phyloP scores from a whole-genome alignment of 2,329 filamentous ascomycete species.

The Penicillium sp. region DNA sequence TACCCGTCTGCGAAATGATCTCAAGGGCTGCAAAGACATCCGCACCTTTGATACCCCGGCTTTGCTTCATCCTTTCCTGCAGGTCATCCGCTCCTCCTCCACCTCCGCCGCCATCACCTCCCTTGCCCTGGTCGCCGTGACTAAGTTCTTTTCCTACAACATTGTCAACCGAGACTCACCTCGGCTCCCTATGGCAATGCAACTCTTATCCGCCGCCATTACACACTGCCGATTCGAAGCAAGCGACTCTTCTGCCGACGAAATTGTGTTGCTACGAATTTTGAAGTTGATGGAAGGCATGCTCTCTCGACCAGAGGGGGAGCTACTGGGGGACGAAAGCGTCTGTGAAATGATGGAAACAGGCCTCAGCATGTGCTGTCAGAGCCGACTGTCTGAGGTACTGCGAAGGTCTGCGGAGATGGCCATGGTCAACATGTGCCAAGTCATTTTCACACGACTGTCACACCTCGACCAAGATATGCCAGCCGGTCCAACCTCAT shows the following conservation, averaged over 20 bases:
- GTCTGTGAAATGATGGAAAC: constrained; percentile 99
- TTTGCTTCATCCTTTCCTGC: constrained; percentile 88
- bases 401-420: constrained; percentile 90
- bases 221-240: constrained; percentile 98
- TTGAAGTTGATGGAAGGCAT: constrained; percentile 98
- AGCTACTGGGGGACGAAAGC: constrained; percentile 94
- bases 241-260: constrained; percentile 89
- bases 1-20: constrained; percentile 80
- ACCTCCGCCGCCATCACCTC: constrained; percentile 96
- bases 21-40: constrained; percentile 89
- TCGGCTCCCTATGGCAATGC: constrained; percentile 89
- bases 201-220: constrained; percentile 88
- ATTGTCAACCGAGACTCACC: constrained; percentile 82
- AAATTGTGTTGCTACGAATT: constrained; percentile 92
- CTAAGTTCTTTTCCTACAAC: constrained; percentile 95
- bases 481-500: constrained; percentile 63
- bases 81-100: constrained; percentile 93
- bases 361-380: constrained; percentile 94
- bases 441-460: constrained; percentile 92
- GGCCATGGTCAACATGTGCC: constrained; percentile 98
- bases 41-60: constrained; percentile 83
- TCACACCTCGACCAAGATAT: constrained; percentile 81
- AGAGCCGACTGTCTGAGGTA: constrained; percentile 85
- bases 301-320: constrained; percentile 88
- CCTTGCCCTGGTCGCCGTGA: constrained; percentile 86